These are phyloP conservation scores for Diaporthe velutina DNA, from an alignment of 2,329 filamentous ascomycete genomes.

Conservation along the genomic window DNA sequence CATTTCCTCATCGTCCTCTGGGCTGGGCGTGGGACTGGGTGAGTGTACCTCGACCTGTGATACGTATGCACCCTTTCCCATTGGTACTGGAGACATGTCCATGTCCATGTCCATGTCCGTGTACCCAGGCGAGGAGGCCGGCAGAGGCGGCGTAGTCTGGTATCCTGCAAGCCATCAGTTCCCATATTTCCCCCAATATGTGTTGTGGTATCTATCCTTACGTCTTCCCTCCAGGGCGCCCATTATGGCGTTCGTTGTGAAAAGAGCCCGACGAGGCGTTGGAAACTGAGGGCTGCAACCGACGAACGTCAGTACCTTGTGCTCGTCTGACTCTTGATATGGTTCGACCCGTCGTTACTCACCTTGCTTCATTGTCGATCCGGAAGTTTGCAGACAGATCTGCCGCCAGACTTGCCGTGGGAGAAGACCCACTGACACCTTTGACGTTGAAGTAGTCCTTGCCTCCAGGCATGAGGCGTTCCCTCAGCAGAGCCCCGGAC, in stretches of 20 bases:
- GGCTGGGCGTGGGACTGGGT: constrained; percentile 73
- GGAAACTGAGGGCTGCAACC: constrained; percentile 79
- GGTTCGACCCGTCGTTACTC: constrained; percentile 48
- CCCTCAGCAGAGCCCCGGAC: constrained; percentile 82
- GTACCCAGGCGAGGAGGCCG: constrained; percentile 82
- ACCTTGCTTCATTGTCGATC: constrained; percentile 89
- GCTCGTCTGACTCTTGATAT: background rate
- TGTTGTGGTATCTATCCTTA: constrained; percentile 55
- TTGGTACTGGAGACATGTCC: constrained; percentile 93
- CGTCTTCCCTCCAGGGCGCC: constrained; percentile 68
- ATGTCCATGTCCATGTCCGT: constrained; percentile 72
- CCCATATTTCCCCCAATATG: constrained; percentile 23
- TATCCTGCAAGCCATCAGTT: constrained; percentile 66
- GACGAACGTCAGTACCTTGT: constrained; percentile 40
- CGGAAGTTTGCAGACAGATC: constrained; percentile 98
- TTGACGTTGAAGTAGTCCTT: constrained; percentile 88
- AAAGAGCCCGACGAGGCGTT: constrained; percentile 87
- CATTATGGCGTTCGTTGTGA: constrained; percentile 80
- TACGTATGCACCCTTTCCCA: constrained; percentile 78
- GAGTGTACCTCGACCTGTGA: constrained; percentile 77
- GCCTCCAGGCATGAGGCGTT: constrained; percentile 70
- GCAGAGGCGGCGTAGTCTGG: constrained; percentile 86
- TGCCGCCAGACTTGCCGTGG: constrained; percentile 89
- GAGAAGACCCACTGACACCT: constrained; percentile 85
- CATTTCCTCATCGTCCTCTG: constrained; percentile 59